A percentile compares a stretch with the other conserved stretches of the same genome.
These are phyloP conservation scores for Monilinia laxa DNA, from an alignment of 2,329 filamentous ascomycete species.

Conservation along the genomic window DNA sequence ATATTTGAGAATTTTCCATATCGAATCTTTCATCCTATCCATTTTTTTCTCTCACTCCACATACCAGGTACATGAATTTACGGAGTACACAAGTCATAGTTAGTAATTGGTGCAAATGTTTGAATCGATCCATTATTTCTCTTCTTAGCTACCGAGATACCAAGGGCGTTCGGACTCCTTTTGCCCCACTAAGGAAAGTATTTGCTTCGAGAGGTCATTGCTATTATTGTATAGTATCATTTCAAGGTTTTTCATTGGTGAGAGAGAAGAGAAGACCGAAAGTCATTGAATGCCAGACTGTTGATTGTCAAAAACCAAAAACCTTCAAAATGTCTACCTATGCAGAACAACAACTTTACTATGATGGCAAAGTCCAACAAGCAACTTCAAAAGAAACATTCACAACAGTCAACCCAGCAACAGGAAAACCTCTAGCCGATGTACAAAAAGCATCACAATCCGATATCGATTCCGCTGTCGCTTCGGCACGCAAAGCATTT, in stretches of 20 bases:
- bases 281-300: slow-evolving; percentile 2
- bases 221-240: not conserved
- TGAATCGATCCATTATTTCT: slow-evolving; percentile 5
- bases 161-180: not conserved
- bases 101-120: not conserved
- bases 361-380: slow-evolving; percentile 67
- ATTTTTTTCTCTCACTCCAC: not conserved
- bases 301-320: slow-evolving; percentile 25
- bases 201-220: not conserved
- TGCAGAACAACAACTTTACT: slow-evolving; percentile 65
- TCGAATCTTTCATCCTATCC: not conserved
- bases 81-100: not conserved
- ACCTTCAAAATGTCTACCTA: slow-evolving; percentile 42
- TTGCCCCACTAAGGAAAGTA: slow-evolving; percentile 20
- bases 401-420: slow-evolving; percentile 72
- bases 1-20: not conserved
- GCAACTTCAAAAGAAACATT: slow-evolving; percentile 63
- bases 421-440: slow-evolving; percentile 64
- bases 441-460: slow-evolving; percentile 67
- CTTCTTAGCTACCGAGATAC: not conserved
- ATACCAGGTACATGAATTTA: not conserved
- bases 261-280: slow-evolving; percentile 10
- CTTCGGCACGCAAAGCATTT: slow-evolving; percentile 71
- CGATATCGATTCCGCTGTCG: slow-evolving; percentile 70
- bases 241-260: slow-evolving; percentile 15